Evolutionary conservation across 2,329 filamentous ascomycete species (phyloP), one percentile per base, ranked within the genome.

Genomic region (Scytalidium sp.): DNA sequence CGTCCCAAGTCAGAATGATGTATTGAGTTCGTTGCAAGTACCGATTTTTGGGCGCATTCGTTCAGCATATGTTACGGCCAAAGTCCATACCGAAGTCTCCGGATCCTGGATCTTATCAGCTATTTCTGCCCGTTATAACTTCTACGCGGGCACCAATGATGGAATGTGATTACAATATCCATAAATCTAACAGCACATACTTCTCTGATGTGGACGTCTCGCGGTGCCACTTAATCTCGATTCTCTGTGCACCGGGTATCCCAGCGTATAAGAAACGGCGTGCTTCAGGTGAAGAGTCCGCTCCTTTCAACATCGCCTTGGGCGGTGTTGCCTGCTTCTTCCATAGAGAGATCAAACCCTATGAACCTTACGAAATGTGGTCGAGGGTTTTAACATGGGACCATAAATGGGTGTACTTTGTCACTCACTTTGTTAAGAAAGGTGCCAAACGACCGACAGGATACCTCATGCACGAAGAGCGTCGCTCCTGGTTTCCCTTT

Each of bases 141-240:
- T 73, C 74, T 21, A 80, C 81, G 1, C 77, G 78, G 57, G 78
- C 83, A 10, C 78, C 82, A 0, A 68, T 85, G 40, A 70, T 80
- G 54, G 85, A 89, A 66, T 84, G 77, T 57, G 87, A 89, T 65
- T 87, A 87, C 71, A 88, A 89, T 67, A 61, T 87, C 50, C 85
- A 88, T 70, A 56, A 88, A 62, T 83, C 78, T 41, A 88, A 88
- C 67, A 80, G 74, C 54, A 87, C 85, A 2, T 88, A 88, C 64
- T 88, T 88, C 63, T 73, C 79, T 40, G 85, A 88, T 61, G 75
- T 87, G 53, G 85, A 89, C 62, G 78, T 88, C 51, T 78, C 81
- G 8, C 81, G 86, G 44, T 84, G 83, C 2, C 80, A 85, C 46
- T 75, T 86, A 7, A 76, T 87, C 43, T 82, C 78, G 29, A 72